Base-by-base conservation (phyloP, 148 eudicot species). In the Amaranthus cruentus region DNA sequence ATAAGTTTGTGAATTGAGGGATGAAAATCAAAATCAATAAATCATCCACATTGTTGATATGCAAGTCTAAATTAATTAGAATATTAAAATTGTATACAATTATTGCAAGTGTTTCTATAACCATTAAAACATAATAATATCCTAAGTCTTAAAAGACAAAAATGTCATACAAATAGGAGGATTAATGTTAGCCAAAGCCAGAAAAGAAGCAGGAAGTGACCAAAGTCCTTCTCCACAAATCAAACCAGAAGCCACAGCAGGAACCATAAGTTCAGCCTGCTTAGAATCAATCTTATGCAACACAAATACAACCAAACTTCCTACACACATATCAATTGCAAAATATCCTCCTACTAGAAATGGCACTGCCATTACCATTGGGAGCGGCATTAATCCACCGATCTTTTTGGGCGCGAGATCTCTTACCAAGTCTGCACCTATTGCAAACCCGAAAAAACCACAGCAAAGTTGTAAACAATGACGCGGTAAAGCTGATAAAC, bases 321-420 rank as follows among this genome's bases (percentile, higher is more conserved):
- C 96, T 14, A 88, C 76, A 49, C 89, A 84, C 92, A 90, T 90
- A 76, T 88, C 96, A 7, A 90, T 90, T 0, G 96, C 92, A 70
- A 90, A 88, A 73, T 87, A 81, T 7, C 83, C 92, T 5, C 92
- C 96, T 15, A 88, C 89, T 1, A 88, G 78, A 51, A 90, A 88
- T 8, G 92, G 96, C 71, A 88, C 88, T 0, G 96, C 96, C 92
- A 90, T 90, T 1, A 88, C 92, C 91, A 88, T 90, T 9, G 96
- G 96, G 18, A 90, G 77, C 0, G 92, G 92, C 66, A 88, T 69
- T 83, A 82, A 88, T 71, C 81, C 82, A 44, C 85, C 91, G 2
- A 84, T 42, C 69, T 60, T 84, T 53, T 81, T 18, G 0, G 92
- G 91, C 4, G 60, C 18, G 3, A 81, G 44, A 56, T 91, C 96